Percentiles rank a stretch among this genome's conserved stretches.
Evolutionary conservation across 2,329 filamentous ascomycete species (phyloP).

Genomic region (Venturia carpophila): DNA sequence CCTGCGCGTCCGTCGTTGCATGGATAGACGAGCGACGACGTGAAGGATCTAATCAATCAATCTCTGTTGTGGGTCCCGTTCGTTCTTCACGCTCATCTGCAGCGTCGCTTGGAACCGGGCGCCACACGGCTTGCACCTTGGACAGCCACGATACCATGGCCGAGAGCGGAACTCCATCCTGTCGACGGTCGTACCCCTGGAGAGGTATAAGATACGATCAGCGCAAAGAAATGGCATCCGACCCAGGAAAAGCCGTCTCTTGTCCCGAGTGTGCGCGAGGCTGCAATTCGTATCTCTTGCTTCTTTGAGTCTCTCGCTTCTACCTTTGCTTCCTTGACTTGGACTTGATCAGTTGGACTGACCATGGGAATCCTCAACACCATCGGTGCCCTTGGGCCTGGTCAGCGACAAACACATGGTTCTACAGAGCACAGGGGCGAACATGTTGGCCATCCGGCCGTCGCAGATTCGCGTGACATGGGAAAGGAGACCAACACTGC

Average conservation of each 20-base stretch:
- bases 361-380: neutral
- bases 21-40: neutral
- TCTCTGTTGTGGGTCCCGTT: neutral
- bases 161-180: neutral
- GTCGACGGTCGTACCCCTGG: neutral
- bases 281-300: neutral
- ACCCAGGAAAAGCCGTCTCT: neutral
- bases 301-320: neutral
- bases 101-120: neutral
- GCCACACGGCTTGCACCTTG: neutral
- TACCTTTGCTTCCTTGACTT: too few relatives aligned
- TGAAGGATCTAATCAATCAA: conserved; percentile 2
- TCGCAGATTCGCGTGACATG: neutral
- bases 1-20: neutral
- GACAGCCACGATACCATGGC: neutral
- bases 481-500: neutral
- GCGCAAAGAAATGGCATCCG: neutral
- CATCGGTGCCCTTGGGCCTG: neutral
- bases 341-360: neutral
- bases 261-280: neutral
- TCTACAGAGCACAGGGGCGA: neutral
- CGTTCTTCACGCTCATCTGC: neutral
- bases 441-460: neutral
- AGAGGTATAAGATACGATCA: neutral
- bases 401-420: neutral